Evolutionary conservation across 805 yeast genomes (phyloP).

Genomic region (Wickerhamiella allomyrinae): DNA sequence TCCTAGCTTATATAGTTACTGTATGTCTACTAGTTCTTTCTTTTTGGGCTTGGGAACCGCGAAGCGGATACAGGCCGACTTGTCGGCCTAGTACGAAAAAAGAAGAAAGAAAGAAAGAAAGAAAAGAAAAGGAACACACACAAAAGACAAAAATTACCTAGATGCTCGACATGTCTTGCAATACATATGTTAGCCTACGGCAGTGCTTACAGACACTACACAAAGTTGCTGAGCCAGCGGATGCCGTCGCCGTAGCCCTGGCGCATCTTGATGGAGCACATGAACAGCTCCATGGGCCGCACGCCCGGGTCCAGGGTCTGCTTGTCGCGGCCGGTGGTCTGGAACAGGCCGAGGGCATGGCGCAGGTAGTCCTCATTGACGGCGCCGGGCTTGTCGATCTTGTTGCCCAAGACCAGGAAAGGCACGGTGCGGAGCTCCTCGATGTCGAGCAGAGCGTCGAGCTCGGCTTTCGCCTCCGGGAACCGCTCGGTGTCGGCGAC

Average conservation of each 20-base stretch:
- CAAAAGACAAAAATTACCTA: too few species aligned
- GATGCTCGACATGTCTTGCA: too few species aligned
- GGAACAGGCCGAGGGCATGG: slow-evolving; percentile 72
- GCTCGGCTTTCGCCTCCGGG: slow-evolving; percentile 86
- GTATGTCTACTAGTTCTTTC: too few species aligned
- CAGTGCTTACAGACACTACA: slow-evolving; percentile 37
- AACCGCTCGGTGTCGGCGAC: slow-evolving; percentile 95
- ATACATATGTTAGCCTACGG: too few species aligned
- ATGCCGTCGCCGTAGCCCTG: slow-evolving; percentile 97
- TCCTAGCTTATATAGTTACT: background rate
- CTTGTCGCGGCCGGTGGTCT: slow-evolving; percentile 82
- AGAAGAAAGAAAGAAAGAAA: too few species aligned
- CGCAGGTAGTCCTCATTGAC: slow-evolving; percentile 90
- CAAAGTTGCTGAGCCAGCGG: slow-evolving; percentile 95
- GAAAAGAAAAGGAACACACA: background rate
- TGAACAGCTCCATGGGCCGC: slow-evolving; percentile 90
- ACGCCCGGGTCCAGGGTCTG: slow-evolving; percentile 48
- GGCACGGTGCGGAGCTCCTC: slow-evolving; percentile 87
- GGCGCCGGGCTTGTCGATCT: slow-evolving; percentile 87
- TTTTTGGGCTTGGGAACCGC: too few species aligned
- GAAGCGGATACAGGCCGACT: too few species aligned
- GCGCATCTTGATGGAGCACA: slow-evolving; percentile 98
- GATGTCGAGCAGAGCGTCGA: slow-evolving; percentile 82
- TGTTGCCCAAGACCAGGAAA: slow-evolving; percentile 87
- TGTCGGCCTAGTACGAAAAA: too few species aligned